Percentiles rank a stretch among this genome's conserved stretches.
Evolutionary conservation across 345 rosid species (phyloP).

Genomic region (Populus alba): DNA sequence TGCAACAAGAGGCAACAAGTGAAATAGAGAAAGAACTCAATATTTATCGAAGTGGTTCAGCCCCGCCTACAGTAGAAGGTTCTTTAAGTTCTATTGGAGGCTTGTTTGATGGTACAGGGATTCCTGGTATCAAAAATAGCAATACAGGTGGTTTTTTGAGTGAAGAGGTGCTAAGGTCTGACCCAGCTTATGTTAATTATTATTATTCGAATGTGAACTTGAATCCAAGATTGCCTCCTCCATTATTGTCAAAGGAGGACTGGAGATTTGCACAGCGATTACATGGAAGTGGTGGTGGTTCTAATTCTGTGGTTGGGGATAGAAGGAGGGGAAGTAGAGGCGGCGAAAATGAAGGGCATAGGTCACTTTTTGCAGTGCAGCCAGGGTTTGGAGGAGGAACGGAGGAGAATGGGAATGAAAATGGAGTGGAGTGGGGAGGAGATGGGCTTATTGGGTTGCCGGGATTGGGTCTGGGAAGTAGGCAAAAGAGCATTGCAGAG

Average conservation of each 20-base stretch:
- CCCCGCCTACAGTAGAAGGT: slow-evolving; percentile 93
- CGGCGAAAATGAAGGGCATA: slow-evolving; percentile 29
- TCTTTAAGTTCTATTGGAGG: slow-evolving; percentile 70
- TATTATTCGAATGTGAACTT: slow-evolving; percentile 72
- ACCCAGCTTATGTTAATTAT: slow-evolving; percentile 70
- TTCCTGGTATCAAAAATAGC: slow-evolving; percentile 24
- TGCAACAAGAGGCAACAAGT: slow-evolving; percentile 34
- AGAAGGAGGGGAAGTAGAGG: slow-evolving; percentile 45
- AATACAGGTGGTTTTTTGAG: slow-evolving; percentile 42
- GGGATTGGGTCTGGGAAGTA: slow-evolving; percentile 58
- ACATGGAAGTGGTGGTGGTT: slow-evolving; percentile 39
- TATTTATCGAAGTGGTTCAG: slow-evolving; percentile 82
- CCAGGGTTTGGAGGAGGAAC: slow-evolving; percentile 64
- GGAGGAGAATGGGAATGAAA: slow-evolving; percentile 42
- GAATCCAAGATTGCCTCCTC: slow-evolving; percentile 92
- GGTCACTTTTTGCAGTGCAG: slow-evolving; percentile 64
- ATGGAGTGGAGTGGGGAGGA: slow-evolving; percentile 72
- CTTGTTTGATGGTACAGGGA: slow-evolving; percentile 39
- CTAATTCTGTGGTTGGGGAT: slow-evolving; percentile 49
- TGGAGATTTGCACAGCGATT: slow-evolving; percentile 71
- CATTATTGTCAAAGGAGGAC: slow-evolving; percentile 78
- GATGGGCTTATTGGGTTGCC: slow-evolving; percentile 84
- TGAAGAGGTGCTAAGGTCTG: slow-evolving; percentile 79
- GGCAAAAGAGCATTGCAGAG: slow-evolving; percentile 80
- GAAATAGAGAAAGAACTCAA: slow-evolving; percentile 70